Base-by-base conservation (phyloP, 163 green algal species). In the Picocystis sp. region DNA sequence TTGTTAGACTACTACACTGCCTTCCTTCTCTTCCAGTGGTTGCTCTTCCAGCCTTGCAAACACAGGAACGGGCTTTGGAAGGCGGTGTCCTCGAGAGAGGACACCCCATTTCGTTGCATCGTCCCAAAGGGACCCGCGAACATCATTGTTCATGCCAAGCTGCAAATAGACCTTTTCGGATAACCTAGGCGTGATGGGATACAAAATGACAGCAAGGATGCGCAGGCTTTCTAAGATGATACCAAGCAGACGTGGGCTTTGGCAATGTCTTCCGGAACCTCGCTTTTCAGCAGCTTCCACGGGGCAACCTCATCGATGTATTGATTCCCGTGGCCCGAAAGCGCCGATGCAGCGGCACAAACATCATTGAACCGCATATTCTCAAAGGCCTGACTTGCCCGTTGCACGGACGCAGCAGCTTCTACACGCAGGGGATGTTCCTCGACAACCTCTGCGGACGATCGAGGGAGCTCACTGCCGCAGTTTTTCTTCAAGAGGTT, bases 401-500 rank as follows among this genome's bases (percentile, higher is more conserved):
- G 29, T 38, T 8, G 3, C 29, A 38, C 29, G 8, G 29, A 38
- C 8, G 29, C 73, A 5, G 51, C 57, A 10, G 57, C 58, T 22
- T 60, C 11, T 9, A 44, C 33, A 6, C 55, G 42, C 8, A 71
- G 23, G 1, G 58, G 55, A 46, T 66, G 43, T 38, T 63, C 48
- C 46, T 47, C 13, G 12, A 57, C 54, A 3, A 76, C 17, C 38
- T 53, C 56, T 15, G 54, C 45, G 0, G 76, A 53, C 17, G 60
- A 63, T 8, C 71, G 53, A 1, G 82, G 80, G 2, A 93, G 47
- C 14, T 48, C 50, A 2, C 66, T 62, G 13, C 59, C 67, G 61
- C 73, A 92, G 65, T 91, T 86, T 65, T 95, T 96, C 35, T 80
- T 72, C 51, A 98, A 75, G 49, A 98, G 75, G 59, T 73, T 79